Base-by-base conservation (phyloP, 1,284 basidiomycete genomes). In the Naganishia sp. region DNA sequence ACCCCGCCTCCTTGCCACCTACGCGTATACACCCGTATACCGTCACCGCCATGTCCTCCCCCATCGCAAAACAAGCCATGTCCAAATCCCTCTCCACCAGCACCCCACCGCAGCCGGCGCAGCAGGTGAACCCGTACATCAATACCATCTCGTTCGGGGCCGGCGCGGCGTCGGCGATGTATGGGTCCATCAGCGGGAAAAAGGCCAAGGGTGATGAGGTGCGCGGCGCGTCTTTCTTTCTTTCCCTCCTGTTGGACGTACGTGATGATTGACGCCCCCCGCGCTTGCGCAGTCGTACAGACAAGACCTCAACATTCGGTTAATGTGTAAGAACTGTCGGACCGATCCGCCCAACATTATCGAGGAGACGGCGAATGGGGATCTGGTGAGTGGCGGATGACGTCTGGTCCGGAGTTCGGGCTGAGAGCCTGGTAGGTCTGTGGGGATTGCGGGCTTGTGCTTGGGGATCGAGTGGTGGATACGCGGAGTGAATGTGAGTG, bases 351-450 rank as follows among this genome's bases (percentile, higher is more conserved):
- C 93, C 16, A 89, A 95, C 72, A 92, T 99, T 74, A 86, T 94
- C 73, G 96, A 99, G 82, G 94, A 98, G 82, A 98, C 96, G 82
- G 90, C 92, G 74, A 91, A 90, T 71, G 96, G 96, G 74, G 96
- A 99, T 81, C 86, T 99, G 72, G 95, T 98, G 70, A 66, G 76
- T 70, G 3, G 3, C 36, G 16, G 49, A 18, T 1, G 23, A 16
- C 31, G 28, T 36, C 13, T 10, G 21, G 42, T 18, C 18, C 18
- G n/a, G 23, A 15, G 18, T 23, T 36, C n/a, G 42, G 11, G 42
- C 44, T 59, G 25, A 42, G 23, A 21, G 16, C 4, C 2, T 5
- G 13, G 3, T 55, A 77, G 76, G 78, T 81, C 4, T 99, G 96
- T 82, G 93, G 91, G 71, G 88, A 88, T 71, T 99, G 96, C 84